Percentiles rank a stretch among this genome's conserved stretches.
phyloP scores from a whole-genome alignment of 2,329 filamentous ascomycete genomes.

The Knoxdaviesia proteae region DNA sequence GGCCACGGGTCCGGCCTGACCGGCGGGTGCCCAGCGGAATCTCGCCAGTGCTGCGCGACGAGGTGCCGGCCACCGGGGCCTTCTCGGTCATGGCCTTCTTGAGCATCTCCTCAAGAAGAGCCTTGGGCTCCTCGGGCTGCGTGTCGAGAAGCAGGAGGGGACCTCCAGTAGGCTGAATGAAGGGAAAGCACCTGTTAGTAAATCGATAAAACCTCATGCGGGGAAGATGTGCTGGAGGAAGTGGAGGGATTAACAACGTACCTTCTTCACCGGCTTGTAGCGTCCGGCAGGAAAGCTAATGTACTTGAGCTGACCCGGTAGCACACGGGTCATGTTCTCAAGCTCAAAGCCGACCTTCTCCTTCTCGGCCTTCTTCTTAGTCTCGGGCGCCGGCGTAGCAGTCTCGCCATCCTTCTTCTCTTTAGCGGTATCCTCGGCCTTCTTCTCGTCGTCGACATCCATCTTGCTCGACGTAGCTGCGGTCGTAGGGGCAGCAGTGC shows the following conservation, averaged over 20 bases:
- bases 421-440: conserved; percentile 23
- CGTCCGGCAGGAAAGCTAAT: conserved; percentile 79
- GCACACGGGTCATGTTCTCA: conserved; percentile 89
- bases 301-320: conserved; percentile 85
- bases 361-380: conserved; percentile 82
- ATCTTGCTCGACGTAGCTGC: conserved; percentile 54
- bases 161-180: conserved; percentile 62
- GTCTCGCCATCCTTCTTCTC: conserved; percentile 31
- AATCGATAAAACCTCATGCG: background rate
- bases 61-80: conserved; percentile 27
- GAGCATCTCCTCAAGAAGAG: conserved; percentile 75
- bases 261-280: conserved; percentile 81
- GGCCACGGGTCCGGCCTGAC: conserved; percentile 11
- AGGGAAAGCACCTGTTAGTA: background rate
- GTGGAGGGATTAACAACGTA: conserved; percentile 18
- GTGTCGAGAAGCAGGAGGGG: conserved; percentile 82
- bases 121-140: conserved; percentile 55
- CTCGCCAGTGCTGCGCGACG: conserved; percentile 9
- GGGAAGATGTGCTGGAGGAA: background rate
- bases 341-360: conserved; percentile 94
- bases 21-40: conserved; percentile 11
- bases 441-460: conserved; percentile 48
- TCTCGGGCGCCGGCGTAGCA: conserved; percentile 25
- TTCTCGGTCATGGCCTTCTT: conserved; percentile 54
- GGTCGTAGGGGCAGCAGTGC: conserved; percentile 11